phyloP scores from a whole-genome alignment of 768 basidiomycete genomes.

The Stropharia rugosoannulata region DNA sequence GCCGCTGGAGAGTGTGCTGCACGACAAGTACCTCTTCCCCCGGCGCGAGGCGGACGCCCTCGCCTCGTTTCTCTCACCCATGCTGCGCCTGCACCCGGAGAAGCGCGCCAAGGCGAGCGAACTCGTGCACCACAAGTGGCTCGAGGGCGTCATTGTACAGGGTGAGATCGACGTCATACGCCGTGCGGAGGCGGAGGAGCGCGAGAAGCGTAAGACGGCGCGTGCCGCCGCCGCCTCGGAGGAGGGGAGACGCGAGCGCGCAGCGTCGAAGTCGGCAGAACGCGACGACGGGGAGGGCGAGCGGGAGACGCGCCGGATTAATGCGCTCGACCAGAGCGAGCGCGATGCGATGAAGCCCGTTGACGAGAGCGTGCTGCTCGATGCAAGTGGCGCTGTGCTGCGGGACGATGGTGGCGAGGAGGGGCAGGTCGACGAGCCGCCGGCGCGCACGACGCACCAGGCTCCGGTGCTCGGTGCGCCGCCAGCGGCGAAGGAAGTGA shows the following conservation, averaged over 20 bases:
- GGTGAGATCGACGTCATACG: conserved; percentile 86
- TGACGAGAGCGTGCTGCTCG: conserved; percentile 38
- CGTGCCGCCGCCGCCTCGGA: no score
- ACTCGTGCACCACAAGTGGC: conserved; percentile 83
- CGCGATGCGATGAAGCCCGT: conserved; percentile 75
- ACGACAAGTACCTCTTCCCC: conserved; percentile 96
- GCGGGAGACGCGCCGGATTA: conserved; percentile 31
- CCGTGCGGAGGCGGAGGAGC: conserved; percentile 45
- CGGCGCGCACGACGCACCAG: conserved; percentile 3
- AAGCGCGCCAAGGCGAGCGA: conserved; percentile 88
- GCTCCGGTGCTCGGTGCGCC: conserved; percentile 20
- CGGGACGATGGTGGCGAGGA: conserved; percentile 11
- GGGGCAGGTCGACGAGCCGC: conserved; percentile 10
- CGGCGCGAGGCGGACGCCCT: conserved; percentile 79
- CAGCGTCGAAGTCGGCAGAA: conserved; percentile 1
- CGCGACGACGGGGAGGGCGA: conserved; percentile 38
- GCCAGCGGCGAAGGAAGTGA: conserved; percentile 8
- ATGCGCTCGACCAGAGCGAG: conserved; percentile 37
- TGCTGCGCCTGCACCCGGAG: conserved; percentile 89
- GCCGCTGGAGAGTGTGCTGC: conserved; percentile 78
- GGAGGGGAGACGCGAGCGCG: conserved; percentile 41
- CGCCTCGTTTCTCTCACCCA: conserved; percentile 79
- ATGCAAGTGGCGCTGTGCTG: conserved; percentile 9
- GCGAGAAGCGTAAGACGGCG: conserved; percentile 39
- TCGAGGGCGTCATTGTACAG: conserved; percentile 81